Percentiles rank a stretch among this genome's conserved stretches.
Conservation (phyloP, 495 filamentous ascomycete genomes). For the Xylona heveae region DNA sequence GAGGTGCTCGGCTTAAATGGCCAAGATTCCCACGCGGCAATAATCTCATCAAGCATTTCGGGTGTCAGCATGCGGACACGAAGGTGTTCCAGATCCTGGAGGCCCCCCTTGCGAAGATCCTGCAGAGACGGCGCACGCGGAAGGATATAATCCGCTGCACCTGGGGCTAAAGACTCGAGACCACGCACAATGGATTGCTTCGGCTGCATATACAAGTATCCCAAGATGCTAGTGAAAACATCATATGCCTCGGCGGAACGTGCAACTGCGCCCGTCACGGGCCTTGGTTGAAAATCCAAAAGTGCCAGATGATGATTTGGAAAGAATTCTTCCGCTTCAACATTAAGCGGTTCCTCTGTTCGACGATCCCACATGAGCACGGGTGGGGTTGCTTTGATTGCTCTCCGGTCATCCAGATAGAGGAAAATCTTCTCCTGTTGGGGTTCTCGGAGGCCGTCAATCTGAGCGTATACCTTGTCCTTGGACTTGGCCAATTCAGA, state of each 20-base stretch:
- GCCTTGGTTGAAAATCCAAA: slow-evolving; percentile 10
- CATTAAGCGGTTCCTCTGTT: slow-evolving; percentile 29
- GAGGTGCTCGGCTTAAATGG: slow-evolving; percentile 12
- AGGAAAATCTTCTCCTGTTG: slow-evolving; percentile 9
- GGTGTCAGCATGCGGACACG: slow-evolving; percentile 11
- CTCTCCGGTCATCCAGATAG: slow-evolving; percentile 22
- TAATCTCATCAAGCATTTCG: slow-evolving; percentile 14
- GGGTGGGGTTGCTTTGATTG: slow-evolving; percentile 21
- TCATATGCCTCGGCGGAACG: slow-evolving; percentile 3
- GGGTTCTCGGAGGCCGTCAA: neutral
- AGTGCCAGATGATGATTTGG: slow-evolving; percentile 16
- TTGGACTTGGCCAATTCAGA: slow-evolving; percentile 3
- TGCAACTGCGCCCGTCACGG: neutral
- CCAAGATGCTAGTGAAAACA: slow-evolving; percentile 6
- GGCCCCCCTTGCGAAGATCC: slow-evolving; percentile 16
- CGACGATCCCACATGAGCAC: slow-evolving; percentile 43
- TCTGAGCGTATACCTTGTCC: slow-evolving; percentile 6
- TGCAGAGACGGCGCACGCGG: slow-evolving; percentile 10
- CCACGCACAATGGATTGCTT: slow-evolving; percentile 1
- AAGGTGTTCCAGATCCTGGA: slow-evolving; percentile 12
- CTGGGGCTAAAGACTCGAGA: slow-evolving; percentile 13
- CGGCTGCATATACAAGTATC: slow-evolving; percentile 4
- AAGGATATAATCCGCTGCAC: slow-evolving; percentile 13
- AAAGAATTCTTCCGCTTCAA: slow-evolving; percentile 31
- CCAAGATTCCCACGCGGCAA: slow-evolving; percentile 17